Evolutionary conservation across 2,329 filamentous ascomycete species (phyloP).

Genomic region (Cladosporium sp.): DNA sequence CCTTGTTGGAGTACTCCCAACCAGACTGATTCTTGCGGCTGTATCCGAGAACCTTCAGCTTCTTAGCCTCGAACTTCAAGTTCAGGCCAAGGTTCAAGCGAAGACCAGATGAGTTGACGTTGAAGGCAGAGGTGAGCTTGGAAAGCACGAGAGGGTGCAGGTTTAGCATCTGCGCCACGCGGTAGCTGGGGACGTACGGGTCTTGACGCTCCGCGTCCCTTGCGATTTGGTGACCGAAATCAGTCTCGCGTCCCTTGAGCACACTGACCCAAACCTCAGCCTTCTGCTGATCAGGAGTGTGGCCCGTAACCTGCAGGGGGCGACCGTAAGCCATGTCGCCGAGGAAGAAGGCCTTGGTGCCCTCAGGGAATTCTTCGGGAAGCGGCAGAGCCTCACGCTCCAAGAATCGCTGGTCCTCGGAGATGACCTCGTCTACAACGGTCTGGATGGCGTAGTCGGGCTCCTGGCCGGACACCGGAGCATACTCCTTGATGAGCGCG

Average conservation of each 20-base stretch:
- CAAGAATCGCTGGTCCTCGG: constrained; percentile 89
- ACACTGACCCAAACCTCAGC: constrained; percentile 76
- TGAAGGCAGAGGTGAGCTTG: constrained; percentile 94
- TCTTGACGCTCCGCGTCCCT: constrained; percentile 66
- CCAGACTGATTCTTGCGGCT: constrained; percentile 81
- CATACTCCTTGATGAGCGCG: constrained; percentile 90
- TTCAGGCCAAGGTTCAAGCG: constrained; percentile 91
- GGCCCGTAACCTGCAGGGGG: constrained; percentile 77
- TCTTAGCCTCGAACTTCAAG: constrained; percentile 93
- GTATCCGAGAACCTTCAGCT: constrained; percentile 93
- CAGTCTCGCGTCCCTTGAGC: constrained; percentile 70
- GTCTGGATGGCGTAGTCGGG: constrained; percentile 89
- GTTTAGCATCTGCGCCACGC: constrained; percentile 78
- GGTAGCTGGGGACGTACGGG: constrained; percentile 81
- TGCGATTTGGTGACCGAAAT: constrained; percentile 78
- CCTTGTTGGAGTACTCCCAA: constrained; percentile 93
- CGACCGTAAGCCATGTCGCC: constrained; percentile 91
- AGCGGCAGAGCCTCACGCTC: constrained; percentile 86
- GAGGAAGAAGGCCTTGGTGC: constrained; percentile 85
- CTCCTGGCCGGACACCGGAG: constrained; percentile 78
- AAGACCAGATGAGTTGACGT: constrained; percentile 76
- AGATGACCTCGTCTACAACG: constrained; percentile 84
- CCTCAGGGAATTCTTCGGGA: constrained; percentile 84
- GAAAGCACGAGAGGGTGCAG: constrained; percentile 86
- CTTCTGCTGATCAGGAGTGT: constrained; percentile 68